Conservation (phyloP, 2,329 filamentous ascomycete species). For the Botrytis medusae region DNA sequence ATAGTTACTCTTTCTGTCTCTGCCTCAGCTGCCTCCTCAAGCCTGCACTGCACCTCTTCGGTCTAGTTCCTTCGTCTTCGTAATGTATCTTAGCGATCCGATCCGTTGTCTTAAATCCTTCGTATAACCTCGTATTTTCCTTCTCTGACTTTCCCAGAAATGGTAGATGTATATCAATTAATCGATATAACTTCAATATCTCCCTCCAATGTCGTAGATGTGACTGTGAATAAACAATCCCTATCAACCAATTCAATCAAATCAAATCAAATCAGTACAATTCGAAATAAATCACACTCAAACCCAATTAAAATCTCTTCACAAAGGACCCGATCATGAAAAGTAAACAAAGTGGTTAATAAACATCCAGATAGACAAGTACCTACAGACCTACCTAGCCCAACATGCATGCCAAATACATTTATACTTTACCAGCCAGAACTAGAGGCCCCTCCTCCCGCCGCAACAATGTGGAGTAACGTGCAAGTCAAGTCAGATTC, state of each 20-base stretch:
- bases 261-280: background rate
- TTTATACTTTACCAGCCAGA: background rate
- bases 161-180: background rate
- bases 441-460: background rate
- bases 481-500: background rate
- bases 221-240: background rate
- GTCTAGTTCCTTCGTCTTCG: background rate
- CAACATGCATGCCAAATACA: background rate
- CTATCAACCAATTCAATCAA: background rate
- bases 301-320: background rate
- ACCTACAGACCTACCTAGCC: too few relatives aligned
- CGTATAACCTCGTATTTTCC: background rate
- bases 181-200: background rate
- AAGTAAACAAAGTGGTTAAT: background rate
- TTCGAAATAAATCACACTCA: background rate
- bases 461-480: background rate
- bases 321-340: background rate
- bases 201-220: background rate
- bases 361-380: background rate
- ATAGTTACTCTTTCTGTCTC: background rate
- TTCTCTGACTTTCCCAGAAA: background rate
- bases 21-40: background rate
- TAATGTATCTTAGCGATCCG: too few relatives aligned
- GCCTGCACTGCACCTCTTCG: background rate
- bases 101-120: background rate